Percentiles rank a stretch among this genome's conserved stretches.
phyloP scores from a whole-genome alignment of 1,284 basidiomycete genomes.

The Rhodotorula mucilaginosa region DNA sequence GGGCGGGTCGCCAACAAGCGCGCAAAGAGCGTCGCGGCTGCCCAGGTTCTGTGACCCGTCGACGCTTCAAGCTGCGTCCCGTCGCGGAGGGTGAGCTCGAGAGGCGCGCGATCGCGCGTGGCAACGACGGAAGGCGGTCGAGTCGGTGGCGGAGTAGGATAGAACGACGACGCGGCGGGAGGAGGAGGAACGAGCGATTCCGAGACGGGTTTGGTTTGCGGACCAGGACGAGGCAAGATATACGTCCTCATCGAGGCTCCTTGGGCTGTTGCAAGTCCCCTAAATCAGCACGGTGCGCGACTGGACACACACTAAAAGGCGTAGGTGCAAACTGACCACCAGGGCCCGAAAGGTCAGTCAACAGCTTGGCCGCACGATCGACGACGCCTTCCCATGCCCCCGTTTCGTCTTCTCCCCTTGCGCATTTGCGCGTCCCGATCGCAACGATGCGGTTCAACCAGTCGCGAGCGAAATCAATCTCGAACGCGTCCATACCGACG shows the following conservation, averaged over 20 bases:
- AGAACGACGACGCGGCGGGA: background rate
- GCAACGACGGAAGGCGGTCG: background rate
- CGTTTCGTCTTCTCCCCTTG: background rate
- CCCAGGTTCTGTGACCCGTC: constrained; percentile 38
- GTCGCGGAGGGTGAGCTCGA: constrained; percentile 24
- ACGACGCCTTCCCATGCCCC: constrained; percentile 22
- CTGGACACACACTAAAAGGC: background rate
- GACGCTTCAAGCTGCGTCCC: constrained; percentile 22
- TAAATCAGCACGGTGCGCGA: background rate
- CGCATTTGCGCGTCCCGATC: background rate
- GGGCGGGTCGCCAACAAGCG: constrained; percentile 13
- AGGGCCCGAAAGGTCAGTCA: constrained; percentile 15
- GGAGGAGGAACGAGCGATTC: background rate
- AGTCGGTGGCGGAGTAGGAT: background rate
- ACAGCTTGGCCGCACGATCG: constrained; percentile 8
- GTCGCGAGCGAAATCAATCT: constrained; percentile 1
- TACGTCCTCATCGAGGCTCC: constrained; percentile 14
- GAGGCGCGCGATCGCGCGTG: too few relatives aligned
- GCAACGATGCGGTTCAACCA: constrained; percentile 29
- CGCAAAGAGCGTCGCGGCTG: constrained; percentile 19
- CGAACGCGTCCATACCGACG: constrained; percentile 20
- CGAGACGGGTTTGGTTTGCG: background rate
- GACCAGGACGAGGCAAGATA: background rate
- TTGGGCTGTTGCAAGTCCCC: background rate
- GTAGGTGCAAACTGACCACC: background rate